Conservation (phyloP, 192 early-diverging fungal species). For the Coemansia sp. region DNA sequence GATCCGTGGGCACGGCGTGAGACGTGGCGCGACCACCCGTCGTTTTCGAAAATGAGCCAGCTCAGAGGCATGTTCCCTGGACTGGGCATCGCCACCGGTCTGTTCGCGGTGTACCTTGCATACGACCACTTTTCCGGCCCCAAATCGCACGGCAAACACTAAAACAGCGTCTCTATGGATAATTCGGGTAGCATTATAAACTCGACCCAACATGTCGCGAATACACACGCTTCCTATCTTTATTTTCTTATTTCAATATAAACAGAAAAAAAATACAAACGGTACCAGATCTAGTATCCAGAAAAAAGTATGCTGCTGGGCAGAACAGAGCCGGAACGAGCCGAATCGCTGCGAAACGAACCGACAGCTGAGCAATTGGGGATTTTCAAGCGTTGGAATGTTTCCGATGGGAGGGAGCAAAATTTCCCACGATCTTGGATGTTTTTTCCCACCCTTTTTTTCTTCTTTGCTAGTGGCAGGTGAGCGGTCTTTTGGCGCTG, state of each 20-base stretch:
- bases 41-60: slow-evolving; percentile 65
- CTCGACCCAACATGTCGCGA: too few species aligned
- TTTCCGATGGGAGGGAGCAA: not conserved
- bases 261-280: too few species aligned
- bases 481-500: not conserved
- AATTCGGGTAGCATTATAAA: too few species aligned
- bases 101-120: slow-evolving; percentile 71
- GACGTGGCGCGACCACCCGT: slow-evolving; percentile 71
- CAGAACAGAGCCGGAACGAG: not conserved
- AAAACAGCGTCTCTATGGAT: not conserved
- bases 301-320: too few species aligned
- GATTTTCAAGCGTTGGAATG: not conserved
- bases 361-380: not conserved
- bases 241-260: not conserved
- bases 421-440: slow-evolving; percentile 3
- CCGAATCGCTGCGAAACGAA: not conserved
- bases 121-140: slow-evolving; percentile 63
- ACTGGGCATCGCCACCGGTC: slow-evolving; percentile 73
- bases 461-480: not conserved
- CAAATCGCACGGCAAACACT: slow-evolving; percentile 35
- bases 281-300: too few species aligned
- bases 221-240: too few species aligned
- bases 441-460: slow-evolving; percentile 15
- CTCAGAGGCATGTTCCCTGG: slow-evolving; percentile 74
- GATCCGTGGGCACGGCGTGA: slow-evolving; percentile 78